A percentile compares a stretch with the other conserved stretches of the same genome.
Evolutionary conservation across 768 basidiomycete species (phyloP).

Genomic region (Mycena chlorophos): DNA sequence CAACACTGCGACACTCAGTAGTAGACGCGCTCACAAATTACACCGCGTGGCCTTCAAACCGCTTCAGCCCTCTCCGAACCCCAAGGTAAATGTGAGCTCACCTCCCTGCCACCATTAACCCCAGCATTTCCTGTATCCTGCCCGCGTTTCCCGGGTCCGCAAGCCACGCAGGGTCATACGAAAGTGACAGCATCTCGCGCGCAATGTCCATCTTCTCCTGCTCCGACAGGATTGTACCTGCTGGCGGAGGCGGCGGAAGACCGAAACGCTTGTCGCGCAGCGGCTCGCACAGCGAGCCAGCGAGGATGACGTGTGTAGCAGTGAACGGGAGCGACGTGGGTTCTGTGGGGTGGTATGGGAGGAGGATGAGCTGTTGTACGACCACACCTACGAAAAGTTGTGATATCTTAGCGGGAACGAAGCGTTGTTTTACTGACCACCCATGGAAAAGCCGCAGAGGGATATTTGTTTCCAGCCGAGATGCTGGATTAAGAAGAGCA

Average conservation of each 20-base stretch:
- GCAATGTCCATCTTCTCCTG: conserved; percentile 35
- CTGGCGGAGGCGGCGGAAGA: conserved; percentile 21
- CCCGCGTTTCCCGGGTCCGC: conserved; percentile 29
- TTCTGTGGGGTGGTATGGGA: conserved; percentile 38
- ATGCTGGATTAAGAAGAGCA: conserved; percentile 38
- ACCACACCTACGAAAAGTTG: conserved; percentile 36
- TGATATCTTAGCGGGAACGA: background rate
- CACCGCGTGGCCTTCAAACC: conserved; percentile 27
- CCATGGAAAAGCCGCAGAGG: conserved; percentile 54
- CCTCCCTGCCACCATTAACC: conserved; percentile 26
- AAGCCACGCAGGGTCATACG: conserved; percentile 39
- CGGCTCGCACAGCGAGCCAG: conserved; percentile 31
- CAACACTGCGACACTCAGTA: background rate
- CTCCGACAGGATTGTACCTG: conserved; percentile 23
- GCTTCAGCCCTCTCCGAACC: background rate
- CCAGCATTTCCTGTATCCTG: conserved; percentile 29
- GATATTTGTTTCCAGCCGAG: conserved; percentile 44
- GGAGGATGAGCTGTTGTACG: conserved; percentile 44
- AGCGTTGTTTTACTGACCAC: conserved; percentile 33
- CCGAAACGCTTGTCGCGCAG: conserved; percentile 28
- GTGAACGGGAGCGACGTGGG: conserved; percentile 41
- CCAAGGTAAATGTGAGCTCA: conserved; percentile 13
- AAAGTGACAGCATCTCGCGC: conserved; percentile 28
- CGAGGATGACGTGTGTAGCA: conserved; percentile 42
- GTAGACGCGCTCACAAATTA: conserved; percentile 29